phyloP scores from a whole-genome alignment of 2,329 filamentous ascomycete species.

The Phoma sp. region DNA sequence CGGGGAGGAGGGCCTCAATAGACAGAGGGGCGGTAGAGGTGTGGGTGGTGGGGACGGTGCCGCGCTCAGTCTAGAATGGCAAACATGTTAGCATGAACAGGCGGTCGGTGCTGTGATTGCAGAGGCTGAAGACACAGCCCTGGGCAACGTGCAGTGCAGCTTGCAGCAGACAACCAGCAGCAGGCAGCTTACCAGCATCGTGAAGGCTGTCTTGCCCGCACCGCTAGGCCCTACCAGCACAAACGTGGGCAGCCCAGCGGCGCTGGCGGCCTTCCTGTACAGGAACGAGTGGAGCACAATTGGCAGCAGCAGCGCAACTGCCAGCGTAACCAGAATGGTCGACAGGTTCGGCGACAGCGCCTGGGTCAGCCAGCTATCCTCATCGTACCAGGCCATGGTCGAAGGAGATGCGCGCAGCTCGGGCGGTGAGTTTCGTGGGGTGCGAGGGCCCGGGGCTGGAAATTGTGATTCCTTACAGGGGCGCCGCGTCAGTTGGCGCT shows the following conservation, averaged over 20 bases:
- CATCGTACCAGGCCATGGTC: constrained; percentile 46
- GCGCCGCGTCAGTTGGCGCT: constrained; percentile 13
- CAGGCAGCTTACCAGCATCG: constrained; percentile 69
- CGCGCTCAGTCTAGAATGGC: constrained; percentile 58
- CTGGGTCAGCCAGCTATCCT: constrained; percentile 54
- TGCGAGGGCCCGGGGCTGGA: constrained; percentile 6
- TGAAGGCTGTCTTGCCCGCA: constrained; percentile 84
- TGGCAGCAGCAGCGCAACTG: constrained; percentile 75
- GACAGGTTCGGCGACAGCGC: constrained; percentile 53
- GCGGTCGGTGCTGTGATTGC: not conserved
- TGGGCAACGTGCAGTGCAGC: too few relatives aligned
- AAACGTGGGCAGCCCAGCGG: constrained; percentile 71
- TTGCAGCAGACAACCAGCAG: not conserved
- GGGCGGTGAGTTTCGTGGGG: constrained; percentile 16
- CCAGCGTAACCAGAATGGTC: constrained; percentile 68
- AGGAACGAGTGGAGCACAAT: constrained; percentile 78
- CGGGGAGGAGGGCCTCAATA: constrained; percentile 64
- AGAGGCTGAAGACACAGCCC: too few relatives aligned
- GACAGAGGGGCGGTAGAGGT: constrained; percentile 51
- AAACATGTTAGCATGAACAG: not conserved
- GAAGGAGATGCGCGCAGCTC: constrained; percentile 18
- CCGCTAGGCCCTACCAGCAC: constrained; percentile 81
- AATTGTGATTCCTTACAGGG: not conserved
- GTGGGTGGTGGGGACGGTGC: constrained; percentile 62
- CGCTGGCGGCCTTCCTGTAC: constrained; percentile 69